Percentiles rank a stretch among this genome's conserved stretches.
phyloP scores from a whole-genome alignment of 164 flowering plant genomes.

The Vitis amurensis region DNA sequence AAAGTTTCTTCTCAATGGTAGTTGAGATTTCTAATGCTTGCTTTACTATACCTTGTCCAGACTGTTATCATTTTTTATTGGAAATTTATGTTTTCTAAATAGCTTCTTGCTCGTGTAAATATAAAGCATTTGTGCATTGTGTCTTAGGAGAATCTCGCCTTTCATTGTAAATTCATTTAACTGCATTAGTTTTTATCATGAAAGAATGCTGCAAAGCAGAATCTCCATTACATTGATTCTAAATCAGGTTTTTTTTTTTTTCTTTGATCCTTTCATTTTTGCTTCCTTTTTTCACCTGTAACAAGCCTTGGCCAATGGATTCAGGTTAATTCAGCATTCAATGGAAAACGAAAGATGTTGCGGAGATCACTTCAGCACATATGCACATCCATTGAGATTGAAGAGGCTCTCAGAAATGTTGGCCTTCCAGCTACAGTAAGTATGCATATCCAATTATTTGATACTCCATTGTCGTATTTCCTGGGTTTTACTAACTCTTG shows the following conservation, averaged over 20 bases:
- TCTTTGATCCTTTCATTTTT: not conserved
- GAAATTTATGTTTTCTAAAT: no score
- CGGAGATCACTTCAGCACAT: slow-evolving; percentile 80
- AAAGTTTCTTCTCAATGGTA: slow-evolving; percentile 87
- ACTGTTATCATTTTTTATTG: not conserved
- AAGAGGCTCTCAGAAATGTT: slow-evolving; percentile 55
- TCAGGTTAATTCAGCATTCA: slow-evolving; percentile 89
- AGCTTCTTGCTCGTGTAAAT: no score
- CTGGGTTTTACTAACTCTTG: not conserved
- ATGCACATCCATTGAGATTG: slow-evolving; percentile 58
- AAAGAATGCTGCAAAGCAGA: no score
- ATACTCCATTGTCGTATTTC: no score
- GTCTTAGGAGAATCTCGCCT: no score
- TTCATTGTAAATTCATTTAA: no score
- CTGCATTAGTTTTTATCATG: no score
- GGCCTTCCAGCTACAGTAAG: slow-evolving; percentile 75
- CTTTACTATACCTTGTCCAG: not conserved
- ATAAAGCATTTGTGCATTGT: no score
- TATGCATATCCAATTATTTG: not conserved
- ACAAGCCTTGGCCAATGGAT: slow-evolving; percentile 2
- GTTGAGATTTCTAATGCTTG: not conserved
- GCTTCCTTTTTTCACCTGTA: not conserved
- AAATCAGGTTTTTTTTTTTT: no score
- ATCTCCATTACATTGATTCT: no score
- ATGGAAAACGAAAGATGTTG: slow-evolving; percentile 92